Percentiles rank a stretch among this genome's conserved stretches.
phyloP scores from a whole-genome alignment of 768 basidiomycete species.

The Paxillus rubicundulus region DNA sequence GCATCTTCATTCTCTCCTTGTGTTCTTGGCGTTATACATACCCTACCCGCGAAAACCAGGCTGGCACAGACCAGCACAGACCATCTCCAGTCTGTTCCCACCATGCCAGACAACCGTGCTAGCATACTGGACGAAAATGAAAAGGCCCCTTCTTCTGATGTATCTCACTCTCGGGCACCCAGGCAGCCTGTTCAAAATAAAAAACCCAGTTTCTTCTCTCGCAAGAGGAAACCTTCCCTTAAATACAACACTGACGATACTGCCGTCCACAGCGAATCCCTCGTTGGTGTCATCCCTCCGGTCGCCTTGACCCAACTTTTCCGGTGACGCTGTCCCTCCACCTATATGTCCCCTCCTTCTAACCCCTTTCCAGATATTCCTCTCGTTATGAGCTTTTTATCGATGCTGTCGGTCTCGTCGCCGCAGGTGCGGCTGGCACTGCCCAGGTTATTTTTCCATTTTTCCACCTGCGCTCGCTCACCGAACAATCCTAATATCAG shows the following conservation, averaged over 20 bases:
- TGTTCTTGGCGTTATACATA: no score
- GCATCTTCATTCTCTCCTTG: no score
- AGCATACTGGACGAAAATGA: conserved; percentile 50
- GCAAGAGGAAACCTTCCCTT: conserved; percentile 32
- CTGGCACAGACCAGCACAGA: not conserved
- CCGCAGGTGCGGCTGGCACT: conserved; percentile 75
- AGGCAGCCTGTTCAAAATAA: conserved; percentile 10
- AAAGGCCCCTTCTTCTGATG: conserved; percentile 35
- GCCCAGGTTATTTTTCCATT: conserved; percentile 59
- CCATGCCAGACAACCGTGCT: conserved; percentile 45
- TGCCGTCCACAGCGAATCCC: conserved; percentile 16
- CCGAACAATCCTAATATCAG: conserved; percentile 30
- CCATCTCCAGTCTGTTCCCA: not conserved
- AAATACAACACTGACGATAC: conserved; percentile 4
- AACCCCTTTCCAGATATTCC: conserved; percentile 54
- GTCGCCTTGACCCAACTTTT: conserved; percentile 46
- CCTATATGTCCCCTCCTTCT: not conserved
- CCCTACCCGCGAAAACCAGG: not conserved
- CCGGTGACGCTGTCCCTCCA: conserved; percentile 33
- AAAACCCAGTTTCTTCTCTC: conserved; percentile 41
- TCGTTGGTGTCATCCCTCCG: conserved; percentile 34
- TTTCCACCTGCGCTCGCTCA: not conserved
- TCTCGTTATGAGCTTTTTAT: conserved; percentile 66
- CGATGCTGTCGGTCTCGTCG: conserved; percentile 67
- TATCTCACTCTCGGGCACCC: not conserved